phyloP scores from a whole-genome alignment of 23 red algal species.

The Gracilaria caudata region DNA sequence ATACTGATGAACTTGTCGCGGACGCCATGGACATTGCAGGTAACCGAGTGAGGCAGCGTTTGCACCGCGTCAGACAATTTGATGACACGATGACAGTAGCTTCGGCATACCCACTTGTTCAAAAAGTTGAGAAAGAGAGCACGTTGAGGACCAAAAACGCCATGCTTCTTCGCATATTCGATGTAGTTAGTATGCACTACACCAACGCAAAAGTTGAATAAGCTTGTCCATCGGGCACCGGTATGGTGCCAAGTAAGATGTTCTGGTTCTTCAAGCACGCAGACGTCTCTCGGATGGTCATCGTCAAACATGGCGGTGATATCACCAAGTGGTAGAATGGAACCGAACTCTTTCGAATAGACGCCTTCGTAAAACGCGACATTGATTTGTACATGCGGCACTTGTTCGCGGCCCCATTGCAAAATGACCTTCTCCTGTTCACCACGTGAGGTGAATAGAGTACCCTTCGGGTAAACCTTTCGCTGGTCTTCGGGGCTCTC shows the following conservation, averaged over 20 bases:
- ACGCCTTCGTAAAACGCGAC: slow-evolving; percentile 75
- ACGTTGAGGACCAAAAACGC: slow-evolving; percentile 63
- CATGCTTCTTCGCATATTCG: slow-evolving; percentile 75
- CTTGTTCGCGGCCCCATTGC: slow-evolving; percentile 55
- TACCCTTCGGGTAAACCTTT: slow-evolving; percentile 71
- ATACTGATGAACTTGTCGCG: slow-evolving; percentile 69
- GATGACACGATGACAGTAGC: slow-evolving; percentile 77
- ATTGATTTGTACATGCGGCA: slow-evolving; percentile 22
- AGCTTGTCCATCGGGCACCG: slow-evolving; percentile 61
- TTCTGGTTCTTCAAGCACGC: slow-evolving; percentile 86
- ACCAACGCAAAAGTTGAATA: slow-evolving; percentile 72
- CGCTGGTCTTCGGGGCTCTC: slow-evolving; percentile 68
- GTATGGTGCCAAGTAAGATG: slow-evolving; percentile 84
- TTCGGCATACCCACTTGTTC: slow-evolving; percentile 80
- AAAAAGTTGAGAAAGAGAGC: slow-evolving; percentile 72
- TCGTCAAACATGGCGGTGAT: slow-evolving; percentile 70
- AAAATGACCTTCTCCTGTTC: slow-evolving; percentile 61
- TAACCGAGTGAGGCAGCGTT: slow-evolving; percentile 62
- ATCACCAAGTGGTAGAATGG: slow-evolving; percentile 76
- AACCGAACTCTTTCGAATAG: slow-evolving; percentile 74
- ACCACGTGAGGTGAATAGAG: slow-evolving; percentile 50
- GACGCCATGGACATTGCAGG: slow-evolving; percentile 79
- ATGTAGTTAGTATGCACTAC: slow-evolving; percentile 80
- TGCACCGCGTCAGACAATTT: slow-evolving; percentile 85
- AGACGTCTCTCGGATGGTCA: slow-evolving; percentile 57